Percentiles rank a stretch among this genome's conserved stretches.
Evolutionary conservation across 768 basidiomycete genomes (phyloP).

Genomic region (Mycena albidolilacea): DNA sequence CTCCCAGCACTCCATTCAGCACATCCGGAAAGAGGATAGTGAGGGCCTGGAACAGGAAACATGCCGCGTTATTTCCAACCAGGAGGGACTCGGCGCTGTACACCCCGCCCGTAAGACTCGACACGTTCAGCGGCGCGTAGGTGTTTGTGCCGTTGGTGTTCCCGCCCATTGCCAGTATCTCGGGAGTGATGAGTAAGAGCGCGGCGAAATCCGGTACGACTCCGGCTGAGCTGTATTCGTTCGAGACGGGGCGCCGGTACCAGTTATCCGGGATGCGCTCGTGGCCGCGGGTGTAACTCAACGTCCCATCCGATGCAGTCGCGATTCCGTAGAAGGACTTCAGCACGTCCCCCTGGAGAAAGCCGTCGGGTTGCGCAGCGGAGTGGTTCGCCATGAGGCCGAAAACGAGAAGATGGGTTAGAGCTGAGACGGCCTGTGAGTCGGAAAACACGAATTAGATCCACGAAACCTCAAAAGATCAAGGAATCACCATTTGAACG

Average conservation of each 20-base stretch:
- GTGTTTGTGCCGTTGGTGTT: background rate
- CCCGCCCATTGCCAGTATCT: background rate
- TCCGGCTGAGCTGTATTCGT: background rate
- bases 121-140: background rate
- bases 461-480: too few species aligned
- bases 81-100: slow-evolving; percentile 6
- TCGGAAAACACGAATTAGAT: background rate
- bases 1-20: background rate
- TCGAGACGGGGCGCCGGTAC: background rate
- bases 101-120: background rate
- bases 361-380: background rate
- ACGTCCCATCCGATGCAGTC: background rate
- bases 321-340: background rate
- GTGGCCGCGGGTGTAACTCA: background rate
- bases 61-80: background rate
- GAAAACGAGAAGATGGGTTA: background rate
- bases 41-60: background rate
- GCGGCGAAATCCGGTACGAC: background rate
- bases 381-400: background rate
- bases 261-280: slow-evolving; percentile 18
- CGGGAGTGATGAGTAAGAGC: background rate
- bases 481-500: background rate
- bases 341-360: background rate
- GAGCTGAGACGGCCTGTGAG: background rate
- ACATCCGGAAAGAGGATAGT: background rate